phyloP scores from a whole-genome alignment of 768 basidiomycete genomes.

The Trametes coccinea region DNA sequence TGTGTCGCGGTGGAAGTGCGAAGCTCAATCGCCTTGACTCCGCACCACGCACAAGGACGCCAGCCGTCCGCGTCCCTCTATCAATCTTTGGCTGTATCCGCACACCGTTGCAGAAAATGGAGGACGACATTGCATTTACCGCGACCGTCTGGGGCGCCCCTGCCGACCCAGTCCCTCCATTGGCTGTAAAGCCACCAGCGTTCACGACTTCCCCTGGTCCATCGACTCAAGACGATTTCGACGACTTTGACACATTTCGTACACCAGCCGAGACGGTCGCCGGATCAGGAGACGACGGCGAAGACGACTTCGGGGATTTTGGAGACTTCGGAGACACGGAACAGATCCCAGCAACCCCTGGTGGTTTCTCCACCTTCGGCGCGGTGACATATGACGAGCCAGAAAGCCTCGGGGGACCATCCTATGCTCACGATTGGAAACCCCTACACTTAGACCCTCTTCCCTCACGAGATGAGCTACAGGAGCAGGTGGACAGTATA shows the following conservation, averaged over 20 bases:
- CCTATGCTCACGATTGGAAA: conserved; percentile 49
- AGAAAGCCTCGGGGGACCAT: conserved; percentile 24
- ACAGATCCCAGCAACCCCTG: conserved; percentile 15
- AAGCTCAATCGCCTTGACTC: conserved; percentile 16
- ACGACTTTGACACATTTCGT: conserved; percentile 62
- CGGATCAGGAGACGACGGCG: conserved; percentile 42
- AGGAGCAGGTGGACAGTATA: conserved; percentile 63
- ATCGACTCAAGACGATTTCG: conserved; percentile 36
- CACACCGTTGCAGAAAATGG: conserved; percentile 41
- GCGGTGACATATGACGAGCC: conserved; percentile 29
- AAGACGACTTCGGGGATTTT: conserved; percentile 87
- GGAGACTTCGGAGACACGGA: conserved; percentile 75
- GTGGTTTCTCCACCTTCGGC: conserved; percentile 13
- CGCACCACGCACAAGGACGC: conserved; percentile 2
- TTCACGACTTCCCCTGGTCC: conserved; percentile 26
- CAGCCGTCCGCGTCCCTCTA: neutral
- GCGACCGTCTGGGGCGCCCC: conserved; percentile 71
- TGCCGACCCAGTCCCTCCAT: conserved; percentile 35
- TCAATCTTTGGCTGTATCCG: neutral
- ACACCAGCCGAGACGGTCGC: conserved; percentile 44
- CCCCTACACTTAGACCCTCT: conserved; percentile 66
- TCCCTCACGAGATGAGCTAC: conserved; percentile 56
- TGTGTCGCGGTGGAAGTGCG: neutral
- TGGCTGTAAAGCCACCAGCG: conserved; percentile 30
- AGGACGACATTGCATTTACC: conserved; percentile 72